Evolutionary conservation across 1,284 basidiomycete genomes (phyloP), one percentile per base, ranked within the genome.

Genomic region (Sphaerobolus stellatus): DNA sequence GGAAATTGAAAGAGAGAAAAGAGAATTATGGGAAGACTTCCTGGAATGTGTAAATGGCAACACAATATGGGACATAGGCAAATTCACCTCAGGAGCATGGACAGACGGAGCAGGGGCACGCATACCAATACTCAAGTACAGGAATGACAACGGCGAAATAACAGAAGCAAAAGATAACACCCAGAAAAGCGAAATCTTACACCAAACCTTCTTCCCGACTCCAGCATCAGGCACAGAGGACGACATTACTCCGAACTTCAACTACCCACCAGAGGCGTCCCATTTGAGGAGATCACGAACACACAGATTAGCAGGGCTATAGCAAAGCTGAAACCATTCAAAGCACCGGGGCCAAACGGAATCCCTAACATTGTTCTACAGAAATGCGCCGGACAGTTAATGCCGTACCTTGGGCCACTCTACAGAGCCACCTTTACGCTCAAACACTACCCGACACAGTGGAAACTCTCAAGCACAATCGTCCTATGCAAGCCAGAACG

Each of bases 401-500:
- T 66, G 2, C 62, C 62, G 1, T 52, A 61, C 22, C 58, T 76
- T 1, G 61, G 58, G 3, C 55, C 43, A 4, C 62, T 77, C 2
- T 77, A 61, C 58, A 27, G 63, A 2, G 69, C 69, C 0, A 66
- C 63, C 2, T 64, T 71, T 31, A 27, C 27, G 0, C 57, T 68
- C 0, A 27, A 58, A 0, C 46, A 58, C 43, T 77, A 73, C 64
- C 69, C 68, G 0, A 56, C 56, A 0, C 29, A 43, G 2, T 77
- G 74, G 74, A 63, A 63, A 22, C 24, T 57, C 0, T 68, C 66
- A 1, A 57, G 56, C 11, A 75, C 72, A 1, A 59, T 73, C 0
- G 71, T 75, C 0, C 56, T 79, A 0, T 52, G 65, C 13, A 79
- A 80, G 56, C 73, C 71, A 3, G 70, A 70, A 0, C 69, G 70